Conservation (phyloP, 176 grass and related monocot genomes). For the maize (Zea mays) region Zm-B73-REFERENCE-NAM-5.0 NC_050096.1:24558001-24558500, state of each 20-base stretch:
- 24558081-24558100: not conserved
- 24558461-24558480: not conserved
- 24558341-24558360: conserved; percentile 46
- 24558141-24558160: not conserved
- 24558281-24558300: conserved; percentile 13
- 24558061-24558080: not conserved
- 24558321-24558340: conserved; percentile 34
- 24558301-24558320: not conserved
- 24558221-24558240: conserved; percentile 28
- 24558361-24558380: too few relatives aligned
- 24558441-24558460: not conserved
- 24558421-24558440: not conserved
- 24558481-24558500: not conserved
- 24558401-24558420: not conserved
- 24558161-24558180: not conserved
- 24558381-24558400: too few relatives aligned
- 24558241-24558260: conserved; percentile 3
- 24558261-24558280: conserved; percentile 46
- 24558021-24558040: not conserved
- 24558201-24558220: conserved; percentile 2
- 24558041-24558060: not conserved
- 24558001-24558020: not conserved
- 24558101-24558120: not conserved
- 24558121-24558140: conserved; percentile 20
- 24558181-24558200: conserved; percentile 15